Evolutionary conservation across 345 rosid species (phyloP), one percentile per base, ranked within the genome.

Genomic region (Erucastrum elatum): DNA sequence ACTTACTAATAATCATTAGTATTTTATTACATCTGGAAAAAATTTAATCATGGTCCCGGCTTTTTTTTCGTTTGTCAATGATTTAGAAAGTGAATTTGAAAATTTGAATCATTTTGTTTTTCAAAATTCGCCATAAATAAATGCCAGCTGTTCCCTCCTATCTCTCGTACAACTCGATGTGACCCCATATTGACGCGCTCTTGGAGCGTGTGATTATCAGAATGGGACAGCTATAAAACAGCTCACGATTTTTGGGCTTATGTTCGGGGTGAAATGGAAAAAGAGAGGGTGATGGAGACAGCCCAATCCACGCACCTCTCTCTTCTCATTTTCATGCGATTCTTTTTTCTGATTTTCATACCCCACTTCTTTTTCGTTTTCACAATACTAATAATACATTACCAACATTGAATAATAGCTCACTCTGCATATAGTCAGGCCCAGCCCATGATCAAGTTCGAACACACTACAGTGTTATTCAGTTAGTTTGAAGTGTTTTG

Each of bases 221-320:
- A 55, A 64, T 8, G 65, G 31, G 81, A 4, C 81, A 77, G 71
- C 81, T 56, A 56, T 64, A 39, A 62, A 55, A 77, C 81, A 77
- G 81, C 76, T 71, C 81, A 77, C 70, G 33, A 5, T 30, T 65
- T 64, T 77, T 77, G 66, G 81, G 81, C 5, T 70, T 71, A 51
- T 51, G 56, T 71, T 64, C 16, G 64, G 65, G 30, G 13, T 62
- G 41, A 34, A 61, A 46, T 46, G 55, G 59, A 33, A 11, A 51
- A 70, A 49, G 75, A 69, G 70, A 39, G 49, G 72, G 67, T 78
- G 72, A 77, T 71, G 34, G 61, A 37, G 76, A 70, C 81, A 55
- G 72, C n/a, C 62, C 65, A 58, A 35, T 71, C 53, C 53, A 34
- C 55, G 51, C 66, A 66, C 53, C 7, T 56, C 71, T 56, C 75